Conservation (phyloP, 768 basidiomycete species). For the Leccinum barrowsii region DNA sequence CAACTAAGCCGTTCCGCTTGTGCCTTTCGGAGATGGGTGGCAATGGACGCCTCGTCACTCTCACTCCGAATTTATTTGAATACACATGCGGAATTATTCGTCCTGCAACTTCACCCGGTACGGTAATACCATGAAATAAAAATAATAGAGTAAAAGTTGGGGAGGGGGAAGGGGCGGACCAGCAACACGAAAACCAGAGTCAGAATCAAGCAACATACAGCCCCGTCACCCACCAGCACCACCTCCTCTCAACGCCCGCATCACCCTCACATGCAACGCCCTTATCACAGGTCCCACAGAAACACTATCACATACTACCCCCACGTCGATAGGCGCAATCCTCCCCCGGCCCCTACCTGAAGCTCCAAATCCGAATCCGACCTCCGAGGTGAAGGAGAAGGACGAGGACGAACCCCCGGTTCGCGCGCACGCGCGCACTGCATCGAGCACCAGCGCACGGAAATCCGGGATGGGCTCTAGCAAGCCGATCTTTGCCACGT, state of each 20-base stretch:
- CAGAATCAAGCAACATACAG: not conserved
- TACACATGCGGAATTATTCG: not conserved
- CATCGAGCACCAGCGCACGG: conserved; percentile 44
- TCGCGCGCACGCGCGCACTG: conserved; percentile 38
- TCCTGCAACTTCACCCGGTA: not conserved
- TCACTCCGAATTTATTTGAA: not conserved
- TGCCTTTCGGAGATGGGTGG: not conserved
- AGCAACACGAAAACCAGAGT: not conserved
- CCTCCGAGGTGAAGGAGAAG: not conserved
- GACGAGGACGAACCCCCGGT: not conserved
- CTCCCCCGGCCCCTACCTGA: conserved; percentile 19
- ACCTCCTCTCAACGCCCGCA: conserved; percentile 23
- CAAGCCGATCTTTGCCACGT: conserved; percentile 26
- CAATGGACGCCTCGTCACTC: not conserved
- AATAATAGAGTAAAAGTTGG: not conserved
- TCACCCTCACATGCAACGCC: conserved; percentile 48
- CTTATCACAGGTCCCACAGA: conserved; percentile 46
- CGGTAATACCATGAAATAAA: not conserved
- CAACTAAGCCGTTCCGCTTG: not conserved
- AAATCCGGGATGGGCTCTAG: conserved; percentile 64
- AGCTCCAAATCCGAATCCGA: conserved; percentile 6
- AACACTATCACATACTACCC: conserved; percentile 55
- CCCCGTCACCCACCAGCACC: conserved; percentile 8
- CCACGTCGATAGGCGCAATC: conserved; percentile 57
- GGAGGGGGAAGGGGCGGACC: too few relatives aligned